These are phyloP conservation scores for Boechera retrofracta DNA, from an alignment of 345 rosid species.

Conservation along the genomic window DNA sequence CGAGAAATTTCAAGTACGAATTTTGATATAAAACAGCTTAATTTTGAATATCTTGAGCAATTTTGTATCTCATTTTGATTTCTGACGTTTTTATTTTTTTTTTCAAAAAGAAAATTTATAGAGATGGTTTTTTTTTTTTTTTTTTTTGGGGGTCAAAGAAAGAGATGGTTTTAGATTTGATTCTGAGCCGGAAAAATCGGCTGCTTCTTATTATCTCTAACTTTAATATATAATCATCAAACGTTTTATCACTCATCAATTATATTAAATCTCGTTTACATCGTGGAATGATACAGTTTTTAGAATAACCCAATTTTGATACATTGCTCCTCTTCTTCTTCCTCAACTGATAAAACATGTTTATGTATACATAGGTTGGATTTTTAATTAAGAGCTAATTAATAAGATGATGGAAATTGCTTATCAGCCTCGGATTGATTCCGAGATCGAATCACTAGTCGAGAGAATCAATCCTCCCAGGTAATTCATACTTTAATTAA, in stretches of 20 bases:
- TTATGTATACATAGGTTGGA: background rate
- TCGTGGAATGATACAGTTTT: background rate
- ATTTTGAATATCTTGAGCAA: background rate
- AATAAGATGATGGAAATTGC: constrained; percentile 58
- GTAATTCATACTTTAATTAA: constrained; percentile 25
- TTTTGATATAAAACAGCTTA: background rate
- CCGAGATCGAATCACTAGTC: constrained; percentile 72
- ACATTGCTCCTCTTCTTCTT: background rate
- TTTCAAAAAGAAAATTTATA: no score
- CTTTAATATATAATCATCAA: background rate
- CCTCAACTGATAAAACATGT: background rate
- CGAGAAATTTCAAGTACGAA: background rate
- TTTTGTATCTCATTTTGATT: background rate
- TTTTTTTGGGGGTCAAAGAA: no score
- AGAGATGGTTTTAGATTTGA: background rate
- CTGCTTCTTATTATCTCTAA: constrained; percentile 12
- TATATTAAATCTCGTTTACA: constrained; percentile 4
- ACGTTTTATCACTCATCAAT: background rate
- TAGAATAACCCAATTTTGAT: background rate
- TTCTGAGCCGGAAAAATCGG: constrained; percentile 1
- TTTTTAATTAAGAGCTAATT: background rate
- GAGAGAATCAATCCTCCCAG: constrained; percentile 91
- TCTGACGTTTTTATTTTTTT: background rate
- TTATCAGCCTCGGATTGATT: constrained; percentile 79
- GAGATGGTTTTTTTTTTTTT: no score